Conservation (phyloP, 345 rosid species). For the Gossypium mustelinum region DNA sequence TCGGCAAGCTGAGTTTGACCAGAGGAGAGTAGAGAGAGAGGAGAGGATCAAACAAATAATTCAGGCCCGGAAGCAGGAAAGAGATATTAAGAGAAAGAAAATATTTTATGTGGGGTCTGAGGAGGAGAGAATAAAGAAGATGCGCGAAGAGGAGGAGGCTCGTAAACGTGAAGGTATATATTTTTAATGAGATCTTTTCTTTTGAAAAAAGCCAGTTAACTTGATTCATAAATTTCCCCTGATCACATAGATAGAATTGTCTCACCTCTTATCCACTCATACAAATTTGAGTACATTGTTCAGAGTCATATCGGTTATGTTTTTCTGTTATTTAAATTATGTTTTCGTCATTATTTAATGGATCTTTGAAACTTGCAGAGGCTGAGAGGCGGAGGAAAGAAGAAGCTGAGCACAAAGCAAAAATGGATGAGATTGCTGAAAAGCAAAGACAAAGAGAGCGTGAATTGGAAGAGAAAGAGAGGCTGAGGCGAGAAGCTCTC, state of each 20-base stretch:
- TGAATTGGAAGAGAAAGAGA: slow-evolving; percentile 80
- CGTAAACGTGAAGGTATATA: slow-evolving; percentile 34
- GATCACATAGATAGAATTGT: not conserved
- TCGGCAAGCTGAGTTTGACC: slow-evolving; percentile 70
- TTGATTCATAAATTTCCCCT: not conserved
- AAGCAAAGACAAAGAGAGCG: slow-evolving; percentile 81
- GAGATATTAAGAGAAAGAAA: slow-evolving; percentile 70
- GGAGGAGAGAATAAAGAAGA: slow-evolving; percentile 58
- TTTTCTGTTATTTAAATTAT: not conserved
- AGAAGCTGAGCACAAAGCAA: slow-evolving; percentile 77
- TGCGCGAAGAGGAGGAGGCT: slow-evolving; percentile 84
- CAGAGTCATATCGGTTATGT: too few relatives aligned
- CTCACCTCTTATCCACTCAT: not conserved
- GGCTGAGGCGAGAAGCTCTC: slow-evolving; percentile 53
- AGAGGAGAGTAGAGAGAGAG: slow-evolving; percentile 57
- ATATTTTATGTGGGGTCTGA: slow-evolving; percentile 57
- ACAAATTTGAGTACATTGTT: not conserved
- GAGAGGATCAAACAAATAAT: slow-evolving; percentile 68
- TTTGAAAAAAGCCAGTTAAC: not conserved
- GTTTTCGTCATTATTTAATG: slow-evolving; percentile 8
- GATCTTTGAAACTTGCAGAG: slow-evolving; percentile 42
- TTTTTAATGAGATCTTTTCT: not conserved
- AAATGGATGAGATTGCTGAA: slow-evolving; percentile 82
- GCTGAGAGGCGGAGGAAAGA: slow-evolving; percentile 71
- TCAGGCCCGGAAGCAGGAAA: slow-evolving; percentile 58